phyloP scores from a whole-genome alignment of 345 rosid species.

The Eutrema yunnanense region DNA sequence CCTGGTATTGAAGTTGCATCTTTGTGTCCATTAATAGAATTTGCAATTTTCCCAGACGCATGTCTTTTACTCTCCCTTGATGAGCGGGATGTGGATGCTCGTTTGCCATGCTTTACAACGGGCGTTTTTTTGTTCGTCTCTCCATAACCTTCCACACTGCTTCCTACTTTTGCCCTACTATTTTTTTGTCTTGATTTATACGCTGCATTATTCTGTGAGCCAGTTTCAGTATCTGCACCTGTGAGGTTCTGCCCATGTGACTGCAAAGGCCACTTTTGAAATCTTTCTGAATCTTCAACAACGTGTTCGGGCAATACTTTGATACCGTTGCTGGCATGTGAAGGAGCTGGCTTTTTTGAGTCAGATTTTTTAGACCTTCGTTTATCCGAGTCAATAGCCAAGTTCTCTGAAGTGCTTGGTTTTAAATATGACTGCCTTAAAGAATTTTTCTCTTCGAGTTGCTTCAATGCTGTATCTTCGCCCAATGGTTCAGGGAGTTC shows the following conservation, averaged over 20 bases:
- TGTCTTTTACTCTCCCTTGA: constrained; percentile 48
- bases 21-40: constrained; percentile 41
- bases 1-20: constrained; percentile 36
- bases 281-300: constrained; percentile 46
- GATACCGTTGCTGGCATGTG: constrained; percentile 35
- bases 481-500: constrained; percentile 78
- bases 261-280: constrained; percentile 36
- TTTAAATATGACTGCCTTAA: constrained; percentile 50
- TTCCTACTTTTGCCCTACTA: constrained; percentile 38
- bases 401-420: constrained; percentile 51
- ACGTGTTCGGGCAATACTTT: constrained; percentile 48
- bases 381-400: constrained; percentile 43
- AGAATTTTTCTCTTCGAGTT: constrained; percentile 56
- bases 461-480: constrained; percentile 46
- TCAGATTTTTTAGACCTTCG: constrained; percentile 57
- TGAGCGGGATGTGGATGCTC: constrained; percentile 40
- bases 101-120: constrained; percentile 41
- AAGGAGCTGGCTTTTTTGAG: constrained; percentile 46
- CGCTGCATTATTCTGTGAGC: constrained; percentile 39
- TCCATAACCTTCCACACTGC: constrained; percentile 53
- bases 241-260: constrained; percentile 45
- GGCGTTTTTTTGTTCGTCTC: constrained; percentile 57
- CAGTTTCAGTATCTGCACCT: constrained; percentile 38
- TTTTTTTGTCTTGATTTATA: constrained; percentile 51
- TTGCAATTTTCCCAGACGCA: constrained; percentile 26